Evolutionary conservation across 345 rosid genomes (phyloP).

Genomic region (Streptanthus diversifolius): DNA sequence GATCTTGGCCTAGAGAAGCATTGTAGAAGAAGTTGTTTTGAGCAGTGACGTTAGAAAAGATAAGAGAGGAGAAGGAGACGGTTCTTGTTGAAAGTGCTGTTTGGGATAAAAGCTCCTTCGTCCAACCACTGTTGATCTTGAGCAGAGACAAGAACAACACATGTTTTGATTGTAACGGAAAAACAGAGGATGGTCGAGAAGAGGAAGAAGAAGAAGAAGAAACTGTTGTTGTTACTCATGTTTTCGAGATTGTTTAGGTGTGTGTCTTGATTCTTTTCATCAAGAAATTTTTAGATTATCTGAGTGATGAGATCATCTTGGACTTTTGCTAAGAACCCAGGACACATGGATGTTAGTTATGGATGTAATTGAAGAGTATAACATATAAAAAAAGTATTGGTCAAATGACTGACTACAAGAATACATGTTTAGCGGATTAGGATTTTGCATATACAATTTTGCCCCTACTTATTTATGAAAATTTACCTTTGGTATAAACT

Average conservation of each 20-base stretch:
- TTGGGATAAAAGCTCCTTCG: conserved; percentile 4
- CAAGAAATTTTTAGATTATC: neutral
- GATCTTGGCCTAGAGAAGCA: conserved; percentile 18
- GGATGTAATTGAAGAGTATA: neutral
- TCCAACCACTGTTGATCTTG: conserved; percentile 1
- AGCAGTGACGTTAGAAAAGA: conserved; percentile 17
- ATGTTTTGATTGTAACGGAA: neutral
- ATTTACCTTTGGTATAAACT: too few relatives aligned
- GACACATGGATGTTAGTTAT: conserved; percentile 11
- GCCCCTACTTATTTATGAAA: too few relatives aligned
- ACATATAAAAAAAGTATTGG: neutral
- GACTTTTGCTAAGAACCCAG: neutral
- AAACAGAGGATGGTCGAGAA: neutral
- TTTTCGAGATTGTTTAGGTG: neutral
- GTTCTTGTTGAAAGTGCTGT: conserved; percentile 12
- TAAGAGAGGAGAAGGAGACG: conserved; percentile 21
- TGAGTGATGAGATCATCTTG: neutral
- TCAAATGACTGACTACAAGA: neutral
- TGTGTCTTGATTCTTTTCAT: neutral
- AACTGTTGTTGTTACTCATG: neutral
- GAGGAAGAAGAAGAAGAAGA: neutral
- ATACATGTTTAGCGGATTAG: neutral
- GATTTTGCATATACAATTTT: too few relatives aligned
- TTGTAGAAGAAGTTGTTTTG: conserved; percentile 29
- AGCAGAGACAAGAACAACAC: neutral